Evolutionary conservation across 192 early-diverging fungal genomes (phyloP), one percentile per base, ranked within the genome.

Genomic region (Umbelopsis vinacea): DNA sequence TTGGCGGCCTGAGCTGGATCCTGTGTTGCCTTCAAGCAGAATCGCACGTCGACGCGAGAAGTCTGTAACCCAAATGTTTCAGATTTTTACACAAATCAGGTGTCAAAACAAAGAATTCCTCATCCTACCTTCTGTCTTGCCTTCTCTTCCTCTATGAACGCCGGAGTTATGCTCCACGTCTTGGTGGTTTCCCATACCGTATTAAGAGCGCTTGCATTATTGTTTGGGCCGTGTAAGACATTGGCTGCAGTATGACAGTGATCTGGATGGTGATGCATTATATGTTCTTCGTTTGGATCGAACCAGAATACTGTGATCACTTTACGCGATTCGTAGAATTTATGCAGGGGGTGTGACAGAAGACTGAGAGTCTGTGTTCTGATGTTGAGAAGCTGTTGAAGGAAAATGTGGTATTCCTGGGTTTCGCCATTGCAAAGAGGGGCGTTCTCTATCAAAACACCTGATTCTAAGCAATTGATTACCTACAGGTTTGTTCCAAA

Each of bases 381-480:
- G 55, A 92, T 80, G 24, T 84, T 76, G 71, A 90, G 76, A 66
- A 91, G 76, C 38, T 87, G 84, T 3, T 82, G 82, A 52, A 92
- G 79, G 45, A 93, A 86, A 14, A 79, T 80, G 70, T 77, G 87
- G 79, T 93, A 93, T 80, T 94, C 92, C 46, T 66, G 68, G 0
- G 91, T 88, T 80, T 94, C 93, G n/a, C 93, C 93, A 74, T 92
- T 93, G 80, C 91, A 90, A 5, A 91, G 71, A 9, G 93, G 93
- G 48, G 92, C 76, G 24, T 83, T 89, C 76, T 93, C 93, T 19
- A 86, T 84, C 71, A 89, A 83, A 22, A 86, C 75, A 6, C 91
- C 90, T 2, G 85, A 88, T 9, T 88, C 86, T 4, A 94, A 76
- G 40, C 85, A 87, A 70, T 89, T 91, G 75, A 92, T 76, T n/a